phyloP scores from a whole-genome alignment of 228 moss, liverwort and hornwort species.

The Sphagnum magellanicum region DNA sequence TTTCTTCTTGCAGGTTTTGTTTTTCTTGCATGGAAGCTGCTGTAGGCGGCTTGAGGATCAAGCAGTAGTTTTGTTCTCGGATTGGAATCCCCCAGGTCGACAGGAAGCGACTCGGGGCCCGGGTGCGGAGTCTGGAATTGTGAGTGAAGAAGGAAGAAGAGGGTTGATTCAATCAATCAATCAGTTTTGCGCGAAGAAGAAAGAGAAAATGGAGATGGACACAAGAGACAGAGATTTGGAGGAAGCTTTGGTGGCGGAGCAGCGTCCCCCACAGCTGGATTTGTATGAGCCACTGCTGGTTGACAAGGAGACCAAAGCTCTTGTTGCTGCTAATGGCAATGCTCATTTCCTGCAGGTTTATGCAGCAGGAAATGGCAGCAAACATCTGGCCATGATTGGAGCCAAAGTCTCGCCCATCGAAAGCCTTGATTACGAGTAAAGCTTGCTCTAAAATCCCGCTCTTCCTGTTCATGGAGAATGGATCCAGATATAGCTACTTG shows the following conservation, averaged over 20 bases:
- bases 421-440: slow-evolving; percentile 94
- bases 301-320: slow-evolving; percentile 18
- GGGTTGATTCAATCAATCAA: too few species aligned
- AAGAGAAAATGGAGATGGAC: not conserved
- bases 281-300: slow-evolving; percentile 38
- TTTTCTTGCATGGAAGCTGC: too few species aligned
- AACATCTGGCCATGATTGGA: slow-evolving; percentile 54
- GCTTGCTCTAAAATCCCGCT: too few species aligned
- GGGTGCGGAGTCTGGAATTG: too few species aligned
- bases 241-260: slow-evolving; percentile 5
- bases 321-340: not conserved
- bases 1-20: too few species aligned
- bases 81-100: too few species aligned
- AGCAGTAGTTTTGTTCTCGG: too few species aligned
- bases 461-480: not conserved
- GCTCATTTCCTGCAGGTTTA: not conserved
- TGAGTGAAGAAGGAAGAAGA: too few species aligned
- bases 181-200: too few species aligned
- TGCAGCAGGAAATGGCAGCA: slow-evolving; percentile 8
- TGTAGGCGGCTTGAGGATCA: too few species aligned
- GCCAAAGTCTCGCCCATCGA: slow-evolving; percentile 47
- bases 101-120: too few species aligned
- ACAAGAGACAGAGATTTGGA: slow-evolving; percentile 3
- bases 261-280: slow-evolving; percentile 29
- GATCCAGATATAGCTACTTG: not conserved